Conservation (phyloP, 768 basidiomycete genomes). For the Tricholoma sp. region DNA sequence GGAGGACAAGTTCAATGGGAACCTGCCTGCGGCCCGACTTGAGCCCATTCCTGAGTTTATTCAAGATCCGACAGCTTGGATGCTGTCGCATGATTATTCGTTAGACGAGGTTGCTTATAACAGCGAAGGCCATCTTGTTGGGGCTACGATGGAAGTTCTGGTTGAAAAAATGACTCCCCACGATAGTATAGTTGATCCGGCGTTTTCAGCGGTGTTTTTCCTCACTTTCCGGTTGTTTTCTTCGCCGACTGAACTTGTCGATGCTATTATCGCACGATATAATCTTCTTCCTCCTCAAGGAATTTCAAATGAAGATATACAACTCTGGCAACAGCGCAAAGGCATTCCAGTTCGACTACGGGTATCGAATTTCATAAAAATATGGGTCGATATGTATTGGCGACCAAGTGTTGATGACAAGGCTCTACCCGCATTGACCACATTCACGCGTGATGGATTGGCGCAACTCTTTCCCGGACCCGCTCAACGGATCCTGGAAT, state of each 20-base stretch:
- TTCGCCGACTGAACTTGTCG: conserved; percentile 68
- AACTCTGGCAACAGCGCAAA: conserved; percentile 82
- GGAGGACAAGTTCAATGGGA: conserved; percentile 55
- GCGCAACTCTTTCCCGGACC: conserved; percentile 60
- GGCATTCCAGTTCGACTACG: conserved; percentile 86
- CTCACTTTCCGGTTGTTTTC: conserved; percentile 93
- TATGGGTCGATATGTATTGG: conserved; percentile 94
- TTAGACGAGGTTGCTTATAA: conserved; percentile 87
- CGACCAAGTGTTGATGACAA: conserved; percentile 64
- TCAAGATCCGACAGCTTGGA: conserved; percentile 46
- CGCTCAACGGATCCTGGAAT: conserved; percentile 67
- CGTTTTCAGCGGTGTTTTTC: conserved; percentile 88
- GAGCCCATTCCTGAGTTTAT: conserved; percentile 33
- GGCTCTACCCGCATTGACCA: conserved; percentile 50
- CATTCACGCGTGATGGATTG: conserved; percentile 60
- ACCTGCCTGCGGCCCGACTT: conserved; percentile 45
- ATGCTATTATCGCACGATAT: conserved; percentile 76
- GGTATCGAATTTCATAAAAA: conserved; percentile 89
- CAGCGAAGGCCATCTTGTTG: conserved; percentile 82
- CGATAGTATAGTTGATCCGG: conserved; percentile 82
- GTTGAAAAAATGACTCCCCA: conserved; percentile 99
- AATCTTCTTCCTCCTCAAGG: conserved; percentile 64
- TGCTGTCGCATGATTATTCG: conserved; percentile 73
- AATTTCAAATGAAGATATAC: conserved; percentile 53
- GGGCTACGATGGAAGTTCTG: conserved; percentile 81